phyloP scores from a whole-genome alignment of 2,329 filamentous ascomycete species.

The Dryadomyces quercus-mongolicae region DNA sequence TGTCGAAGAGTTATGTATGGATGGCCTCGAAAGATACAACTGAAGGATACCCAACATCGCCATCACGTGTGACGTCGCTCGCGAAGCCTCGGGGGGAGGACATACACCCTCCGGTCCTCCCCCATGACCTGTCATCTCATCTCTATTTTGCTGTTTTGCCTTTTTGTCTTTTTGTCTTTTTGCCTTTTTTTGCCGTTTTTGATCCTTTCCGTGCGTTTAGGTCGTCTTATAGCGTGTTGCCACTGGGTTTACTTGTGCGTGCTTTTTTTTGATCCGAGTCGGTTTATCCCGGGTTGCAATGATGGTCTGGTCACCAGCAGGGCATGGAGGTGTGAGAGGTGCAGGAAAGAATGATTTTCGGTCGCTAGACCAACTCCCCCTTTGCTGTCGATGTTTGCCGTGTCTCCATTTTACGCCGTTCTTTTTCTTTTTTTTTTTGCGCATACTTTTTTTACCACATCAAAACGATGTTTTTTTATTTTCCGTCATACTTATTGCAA shows the following conservation, averaged over 20 bases:
- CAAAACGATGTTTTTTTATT: background rate
- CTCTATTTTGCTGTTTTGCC: background rate
- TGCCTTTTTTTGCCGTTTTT: background rate
- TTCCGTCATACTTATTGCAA: background rate
- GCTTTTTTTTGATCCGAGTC: background rate
- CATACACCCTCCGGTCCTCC: too few species aligned
- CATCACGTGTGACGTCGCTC: background rate
- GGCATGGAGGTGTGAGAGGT: slow-evolving; percentile 1
- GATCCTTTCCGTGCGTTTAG: too few species aligned
- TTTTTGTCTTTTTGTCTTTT: background rate
- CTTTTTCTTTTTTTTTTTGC: background rate
- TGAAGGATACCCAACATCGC: slow-evolving; percentile 2
- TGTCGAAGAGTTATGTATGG: background rate
- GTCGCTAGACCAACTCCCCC: slow-evolving; percentile 2
- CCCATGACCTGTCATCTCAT: background rate
- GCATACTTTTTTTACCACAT: background rate
- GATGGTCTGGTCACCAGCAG: slow-evolving; percentile 5
- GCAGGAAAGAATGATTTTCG: slow-evolving; percentile 3
- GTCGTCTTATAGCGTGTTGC: background rate
- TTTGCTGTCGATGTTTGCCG: background rate
- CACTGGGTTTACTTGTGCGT: background rate
- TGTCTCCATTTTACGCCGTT: background rate
- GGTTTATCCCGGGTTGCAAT: slow-evolving; percentile 3
- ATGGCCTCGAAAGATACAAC: background rate
- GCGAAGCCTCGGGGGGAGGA: background rate